Evolutionary conservation across 2,329 filamentous ascomycete species (phyloP).

Genomic region (Graphilbum fragrans): DNA sequence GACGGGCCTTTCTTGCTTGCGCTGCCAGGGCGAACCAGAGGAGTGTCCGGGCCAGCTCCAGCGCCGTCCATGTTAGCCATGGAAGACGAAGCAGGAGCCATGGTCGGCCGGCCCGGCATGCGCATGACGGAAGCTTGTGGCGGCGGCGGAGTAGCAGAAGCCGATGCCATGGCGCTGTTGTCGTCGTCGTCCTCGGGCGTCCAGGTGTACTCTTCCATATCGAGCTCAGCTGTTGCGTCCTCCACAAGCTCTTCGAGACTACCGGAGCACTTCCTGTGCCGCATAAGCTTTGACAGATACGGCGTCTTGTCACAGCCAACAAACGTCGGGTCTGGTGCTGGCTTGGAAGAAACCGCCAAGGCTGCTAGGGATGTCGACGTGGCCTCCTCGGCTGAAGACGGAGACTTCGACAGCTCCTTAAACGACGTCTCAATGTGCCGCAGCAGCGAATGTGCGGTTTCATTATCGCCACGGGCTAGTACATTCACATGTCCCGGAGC

Average conservation of each 20-base stretch:
- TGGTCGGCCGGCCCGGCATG: conserved; percentile 44
- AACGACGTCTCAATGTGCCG: conserved; percentile 43
- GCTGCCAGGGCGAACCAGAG: conserved; percentile 12
- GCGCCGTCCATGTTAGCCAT: conserved; percentile 17
- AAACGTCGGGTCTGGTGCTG: conserved; percentile 22
- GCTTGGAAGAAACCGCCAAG: neutral
- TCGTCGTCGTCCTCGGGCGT: conserved; percentile 44
- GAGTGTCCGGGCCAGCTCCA: no score
- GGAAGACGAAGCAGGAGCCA: conserved; percentile 30
- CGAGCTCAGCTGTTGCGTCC: conserved; percentile 46
- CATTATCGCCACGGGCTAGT: conserved; percentile 44
- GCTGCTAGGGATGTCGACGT: no score
- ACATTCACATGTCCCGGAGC: conserved; percentile 47
- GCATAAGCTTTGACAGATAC: conserved; percentile 54
- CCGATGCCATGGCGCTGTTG: conserved; percentile 17
- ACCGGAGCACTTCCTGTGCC: conserved; percentile 46
- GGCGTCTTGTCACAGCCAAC: conserved; percentile 47
- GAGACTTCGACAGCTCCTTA: conserved; percentile 36
- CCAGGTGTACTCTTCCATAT: conserved; percentile 27
- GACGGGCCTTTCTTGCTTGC: conserved; percentile 45
- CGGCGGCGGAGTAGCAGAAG: neutral
- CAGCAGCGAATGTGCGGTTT: conserved; percentile 37
- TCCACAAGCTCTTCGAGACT: conserved; percentile 46
- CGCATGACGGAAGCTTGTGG: conserved; percentile 21
- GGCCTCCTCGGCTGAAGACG: no score